phyloP scores from a whole-genome alignment of 345 rosid species.

The Euphorbia lathyris region DNA sequence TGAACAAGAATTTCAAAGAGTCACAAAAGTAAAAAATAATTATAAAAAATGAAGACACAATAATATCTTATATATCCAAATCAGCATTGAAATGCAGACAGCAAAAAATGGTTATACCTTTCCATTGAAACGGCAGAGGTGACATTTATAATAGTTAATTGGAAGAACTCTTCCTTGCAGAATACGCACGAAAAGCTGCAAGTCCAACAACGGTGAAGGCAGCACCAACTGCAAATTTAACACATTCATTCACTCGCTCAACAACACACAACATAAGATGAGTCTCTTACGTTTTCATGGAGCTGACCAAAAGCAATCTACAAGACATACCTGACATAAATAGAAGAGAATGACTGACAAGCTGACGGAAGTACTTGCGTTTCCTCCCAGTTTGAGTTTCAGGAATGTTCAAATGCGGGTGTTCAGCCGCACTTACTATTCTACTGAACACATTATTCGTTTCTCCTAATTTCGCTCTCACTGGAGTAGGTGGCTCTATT shows the following conservation, averaged over 20 bases:
- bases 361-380: constrained; percentile 47
- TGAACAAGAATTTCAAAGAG: background rate
- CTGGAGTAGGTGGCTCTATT: constrained; percentile 55
- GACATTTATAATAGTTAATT: constrained; percentile 18
- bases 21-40: background rate
- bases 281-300: background rate
- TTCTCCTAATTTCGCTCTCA: constrained; percentile 52
- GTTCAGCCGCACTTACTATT: constrained; percentile 58
- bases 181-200: constrained; percentile 60
- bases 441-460: constrained; percentile 46
- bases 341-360: constrained; percentile 59
- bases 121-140: constrained; percentile 14
- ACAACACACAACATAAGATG: background rate
- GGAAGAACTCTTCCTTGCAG: constrained; percentile 56
- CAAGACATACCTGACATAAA: constrained; percentile 57
- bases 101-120: constrained; percentile 16
- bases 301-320: background rate
- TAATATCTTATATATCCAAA: constrained; percentile 1
- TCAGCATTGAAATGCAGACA: background rate
- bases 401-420: constrained; percentile 68
- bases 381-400: constrained; percentile 68
- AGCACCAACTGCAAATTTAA: constrained; percentile 50
- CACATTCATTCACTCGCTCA: constrained; percentile 11
- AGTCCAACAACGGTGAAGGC: constrained; percentile 57
- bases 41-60: background rate